Percentiles rank a stretch among this genome's conserved stretches.
phyloP scores from a whole-genome alignment of 2,329 filamentous ascomycete genomes.

The Coleophoma crateriformis region DNA sequence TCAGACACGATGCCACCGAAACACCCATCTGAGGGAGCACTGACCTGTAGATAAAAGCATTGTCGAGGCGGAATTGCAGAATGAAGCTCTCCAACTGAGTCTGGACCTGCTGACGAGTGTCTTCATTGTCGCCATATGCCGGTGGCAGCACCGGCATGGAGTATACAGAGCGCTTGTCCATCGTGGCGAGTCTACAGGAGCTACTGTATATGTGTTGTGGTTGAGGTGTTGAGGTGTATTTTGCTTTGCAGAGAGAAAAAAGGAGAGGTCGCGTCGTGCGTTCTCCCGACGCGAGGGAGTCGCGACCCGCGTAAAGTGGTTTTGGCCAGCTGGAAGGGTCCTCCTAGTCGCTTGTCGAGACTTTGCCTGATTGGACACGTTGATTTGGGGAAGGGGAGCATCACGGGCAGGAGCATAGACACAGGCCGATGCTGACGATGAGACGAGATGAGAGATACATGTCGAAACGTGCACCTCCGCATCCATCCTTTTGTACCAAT shows the following conservation, averaged over 20 bases:
- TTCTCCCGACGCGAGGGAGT: too few relatives aligned
- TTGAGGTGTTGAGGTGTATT: background rate
- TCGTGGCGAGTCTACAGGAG: constrained; percentile 28
- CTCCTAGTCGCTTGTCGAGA: too few relatives aligned
- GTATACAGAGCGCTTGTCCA: constrained; percentile 88
- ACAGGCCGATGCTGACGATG: too few relatives aligned
- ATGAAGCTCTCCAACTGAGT: constrained; percentile 84
- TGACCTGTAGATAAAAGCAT: constrained; percentile 89
- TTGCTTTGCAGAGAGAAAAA: background rate
- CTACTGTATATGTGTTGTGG: background rate
- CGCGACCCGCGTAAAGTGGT: constrained; percentile 6
- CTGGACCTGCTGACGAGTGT: constrained; percentile 68
- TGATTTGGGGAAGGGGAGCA: too few relatives aligned
- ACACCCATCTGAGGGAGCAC: constrained; percentile 10
- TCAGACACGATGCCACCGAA: constrained; percentile 22
- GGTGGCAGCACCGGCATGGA: constrained; percentile 75
- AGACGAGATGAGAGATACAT: too few relatives aligned
- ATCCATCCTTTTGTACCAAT: background rate
- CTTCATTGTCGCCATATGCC: constrained; percentile 54
- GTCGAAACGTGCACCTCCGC: too few relatives aligned
- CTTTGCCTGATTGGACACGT: too few relatives aligned
- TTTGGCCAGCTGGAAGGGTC: too few relatives aligned
- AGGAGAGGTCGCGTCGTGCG: background rate
- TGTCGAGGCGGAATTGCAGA: constrained; percentile 89
- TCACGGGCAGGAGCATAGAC: too few relatives aligned